Percentiles rank a stretch among this genome's conserved stretches.
Evolutionary conservation across 2,329 filamentous ascomycete species (phyloP).

Genomic region (Lasiodiplodia hormozganensis): DNA sequence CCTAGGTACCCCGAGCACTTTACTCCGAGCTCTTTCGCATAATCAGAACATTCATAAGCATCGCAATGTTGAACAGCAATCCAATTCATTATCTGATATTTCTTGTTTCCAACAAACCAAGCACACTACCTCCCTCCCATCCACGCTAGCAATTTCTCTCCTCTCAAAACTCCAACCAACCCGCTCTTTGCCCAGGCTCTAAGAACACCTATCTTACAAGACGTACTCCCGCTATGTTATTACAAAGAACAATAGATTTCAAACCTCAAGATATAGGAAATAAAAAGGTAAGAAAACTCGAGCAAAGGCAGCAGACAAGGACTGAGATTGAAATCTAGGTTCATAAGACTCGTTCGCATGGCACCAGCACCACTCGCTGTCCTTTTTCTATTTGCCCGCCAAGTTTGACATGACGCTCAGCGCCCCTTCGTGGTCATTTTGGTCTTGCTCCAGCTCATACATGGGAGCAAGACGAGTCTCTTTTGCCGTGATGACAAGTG

Average conservation of each 20-base stretch:
- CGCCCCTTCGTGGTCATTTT: not conserved
- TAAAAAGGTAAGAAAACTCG: not conserved
- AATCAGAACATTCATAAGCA: not conserved
- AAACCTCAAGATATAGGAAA: not conserved
- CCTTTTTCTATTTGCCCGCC: not conserved
- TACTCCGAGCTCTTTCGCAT: not conserved
- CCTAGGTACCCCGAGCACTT: too few species aligned
- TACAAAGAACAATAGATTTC: not conserved
- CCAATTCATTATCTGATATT: not conserved
- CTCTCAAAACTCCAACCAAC: not conserved
- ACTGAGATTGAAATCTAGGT: not conserved
- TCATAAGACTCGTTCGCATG: not conserved
- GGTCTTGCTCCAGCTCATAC: not conserved
- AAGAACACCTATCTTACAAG: not conserved
- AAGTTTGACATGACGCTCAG: not conserved
- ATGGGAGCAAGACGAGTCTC: not conserved
- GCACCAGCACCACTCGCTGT: not conserved
- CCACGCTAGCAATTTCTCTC: not conserved
- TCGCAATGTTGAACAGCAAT: not conserved
- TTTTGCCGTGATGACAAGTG: not conserved
- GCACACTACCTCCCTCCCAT: not conserved
- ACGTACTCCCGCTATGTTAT: not conserved
- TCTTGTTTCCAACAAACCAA: not conserved
- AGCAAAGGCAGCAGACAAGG: not conserved
- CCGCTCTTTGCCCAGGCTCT: not conserved